Percentiles rank a stretch among this genome's conserved stretches.
Conservation (phyloP, 495 filamentous ascomycete species). For the Neurospora sp. region DNA sequence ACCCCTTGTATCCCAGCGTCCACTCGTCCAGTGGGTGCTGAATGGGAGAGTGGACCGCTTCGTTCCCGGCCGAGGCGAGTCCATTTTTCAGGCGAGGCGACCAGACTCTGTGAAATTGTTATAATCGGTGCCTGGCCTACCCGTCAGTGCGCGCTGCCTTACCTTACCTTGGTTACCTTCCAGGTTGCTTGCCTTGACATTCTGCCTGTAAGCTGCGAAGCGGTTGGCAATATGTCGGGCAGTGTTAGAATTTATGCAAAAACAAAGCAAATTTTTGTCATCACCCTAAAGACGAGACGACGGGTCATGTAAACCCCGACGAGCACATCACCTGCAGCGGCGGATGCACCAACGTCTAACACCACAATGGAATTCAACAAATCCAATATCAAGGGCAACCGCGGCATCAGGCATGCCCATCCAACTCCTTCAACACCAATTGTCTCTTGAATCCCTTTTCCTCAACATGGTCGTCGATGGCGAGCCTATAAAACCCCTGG, state of each 20-base stretch:
- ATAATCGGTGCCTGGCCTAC: not conserved
- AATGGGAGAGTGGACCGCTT: not conserved
- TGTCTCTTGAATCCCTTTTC: not conserved
- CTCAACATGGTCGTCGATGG: not conserved
- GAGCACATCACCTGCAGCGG: not conserved
- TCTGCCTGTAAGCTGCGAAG: not conserved
- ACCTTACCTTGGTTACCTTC: not conserved
- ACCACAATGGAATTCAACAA: not conserved
- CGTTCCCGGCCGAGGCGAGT: not conserved
- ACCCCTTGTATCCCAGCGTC: not conserved
- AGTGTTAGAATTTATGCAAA: not conserved
- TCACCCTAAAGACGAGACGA: not conserved
- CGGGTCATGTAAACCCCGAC: not conserved
- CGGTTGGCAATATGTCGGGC: not conserved
- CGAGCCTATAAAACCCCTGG: not conserved
- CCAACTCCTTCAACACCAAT: not conserved
- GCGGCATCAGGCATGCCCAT: not conserved
- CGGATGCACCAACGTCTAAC: not conserved
- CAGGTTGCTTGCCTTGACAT: not conserved
- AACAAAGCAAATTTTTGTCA: not conserved
- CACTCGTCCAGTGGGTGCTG: not conserved
- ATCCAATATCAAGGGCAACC: not conserved
- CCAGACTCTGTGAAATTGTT: not conserved
- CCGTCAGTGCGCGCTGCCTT: not conserved
- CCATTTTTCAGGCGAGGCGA: not conserved